Base-by-base conservation (phyloP, 352 stramenopile genomes). In the Phytophthora citrophthora region DNA sequence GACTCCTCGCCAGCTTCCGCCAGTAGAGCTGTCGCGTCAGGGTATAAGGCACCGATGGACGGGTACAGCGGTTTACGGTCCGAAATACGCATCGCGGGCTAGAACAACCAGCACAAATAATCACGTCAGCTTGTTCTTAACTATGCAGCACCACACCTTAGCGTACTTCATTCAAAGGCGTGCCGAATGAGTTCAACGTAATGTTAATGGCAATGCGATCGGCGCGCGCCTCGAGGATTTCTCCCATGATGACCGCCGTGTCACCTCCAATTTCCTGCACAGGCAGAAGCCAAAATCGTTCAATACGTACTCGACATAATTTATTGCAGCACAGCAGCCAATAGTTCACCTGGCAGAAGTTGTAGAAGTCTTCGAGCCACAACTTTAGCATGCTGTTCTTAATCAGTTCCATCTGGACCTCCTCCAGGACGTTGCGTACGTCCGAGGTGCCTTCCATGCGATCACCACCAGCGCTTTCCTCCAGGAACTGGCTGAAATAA, bases 131-230 rank as follows among this genome's bases (percentile, higher is more conserved):
- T 29, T 16, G 4, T 4, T 26, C 23, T 40, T 13, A 16, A 38
- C 34, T 32, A 31, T 6, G 24, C 23, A 50, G 8, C 48, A 55
- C 83, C 87, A 39, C 23, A 16, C 32, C 50, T 50, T 24, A 38
- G 40, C 40, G 8, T 56, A 86, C 74, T 61, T 97, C 90, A 51
- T 97, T 97, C 53, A 97, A 70, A 16, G 84, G 86, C 18, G 90
- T 97, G 47, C 93, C 95, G 64, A 99, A 99, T 38, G 97, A 99
- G 86, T 99, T 99, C 52, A 99, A 83, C 26, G 97, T 99, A 61
- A 99, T 99, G 80, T 99, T 99, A 76, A 99, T 99, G 20, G 97
- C 96, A 52, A 98, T 98, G 41, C 94, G 97, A 74, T 99, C 98
- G 32, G 97, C 98, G 29, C 97, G 90, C 36, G 96, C 95, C 59